Evolutionary conservation across 106 monocot species (phyloP).

Genomic region (Dendrobium officinale): DNA sequence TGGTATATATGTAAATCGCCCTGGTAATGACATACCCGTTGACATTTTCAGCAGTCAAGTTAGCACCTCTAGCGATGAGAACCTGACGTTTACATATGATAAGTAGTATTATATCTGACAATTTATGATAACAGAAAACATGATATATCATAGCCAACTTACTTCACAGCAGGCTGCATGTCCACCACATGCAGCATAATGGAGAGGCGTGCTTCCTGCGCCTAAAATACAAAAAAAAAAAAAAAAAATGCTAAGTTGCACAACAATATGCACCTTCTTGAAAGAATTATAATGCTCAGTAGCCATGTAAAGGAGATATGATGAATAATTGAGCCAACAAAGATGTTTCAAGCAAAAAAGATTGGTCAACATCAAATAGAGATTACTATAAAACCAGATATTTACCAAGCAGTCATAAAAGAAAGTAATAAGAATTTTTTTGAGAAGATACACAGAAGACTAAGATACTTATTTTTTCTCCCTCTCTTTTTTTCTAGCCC

Average conservation of each 20-base stretch:
- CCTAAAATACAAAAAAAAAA: slow-evolving; percentile 22
- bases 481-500: too few relatives aligned
- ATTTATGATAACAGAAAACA: background rate
- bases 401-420: background rate
- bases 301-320: background rate
- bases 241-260: background rate
- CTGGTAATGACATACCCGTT: slow-evolving; percentile 61
- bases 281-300: background rate
- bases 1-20: too few relatives aligned
- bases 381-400: background rate
- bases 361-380: background rate
- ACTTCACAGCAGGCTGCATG: slow-evolving; percentile 71
- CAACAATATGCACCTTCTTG: background rate
- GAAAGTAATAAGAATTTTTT: background rate
- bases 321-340: background rate
- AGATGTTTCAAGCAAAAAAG: background rate
- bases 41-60: slow-evolving; percentile 62
- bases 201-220: slow-evolving; percentile 66
- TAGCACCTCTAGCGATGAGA: slow-evolving; percentile 87
- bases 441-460: background rate
- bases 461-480: background rate
- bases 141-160: slow-evolving; percentile 6
- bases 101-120: background rate
- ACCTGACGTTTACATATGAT: slow-evolving; percentile 31
- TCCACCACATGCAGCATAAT: slow-evolving; percentile 85